Evolutionary conservation across 495 filamentous ascomycete species (phyloP), one percentile per base, ranked within the genome.

Genomic region (Penicillium paradoxum): DNA sequence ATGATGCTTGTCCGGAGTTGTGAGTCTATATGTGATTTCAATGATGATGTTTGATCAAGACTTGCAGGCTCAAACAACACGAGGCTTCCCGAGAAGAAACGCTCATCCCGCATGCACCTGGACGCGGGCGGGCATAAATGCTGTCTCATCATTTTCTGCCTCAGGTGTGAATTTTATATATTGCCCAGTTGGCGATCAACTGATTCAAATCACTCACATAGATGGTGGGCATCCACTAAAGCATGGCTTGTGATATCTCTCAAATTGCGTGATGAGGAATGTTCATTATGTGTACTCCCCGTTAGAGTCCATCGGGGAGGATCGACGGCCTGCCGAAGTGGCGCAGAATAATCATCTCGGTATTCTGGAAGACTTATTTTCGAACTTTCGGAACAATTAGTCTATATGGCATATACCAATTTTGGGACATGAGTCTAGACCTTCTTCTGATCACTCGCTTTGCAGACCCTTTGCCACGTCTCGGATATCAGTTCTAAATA

Each of bases 261-360:
- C 4, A 10, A 9, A 34, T 51, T 41, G 38, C 8, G 19, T 42
- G 29, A 40, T 13, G 10, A 6, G 8, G 7, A 17, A 0, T 11
- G 24, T 29, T 6, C 7, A 17, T n/a, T 2, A 24, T 17, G 19
- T 42, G 18, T 42, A 33, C 29, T 33, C 37, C 9, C 38, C 18
- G 37, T 17, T 17, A 7, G 29, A 41, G 13, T 24, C 37, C 48
- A 33, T 25, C 48, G 48, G 48, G 48, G 48, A 51, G 48, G 25
- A 27, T 17, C 13, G 18, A 32, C 38, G 27, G 38, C 17, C 17
- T 33, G 19, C 48, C 18, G 33, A 34, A 36, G 34, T 14, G 45
- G 45, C 34, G 33, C 21, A 41, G 36, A 50, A 29, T 24, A 29
- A 17, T 19, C 25, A 19, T 19, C 36, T 38, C 33, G 32, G 14